Percentiles rank a stretch among this genome's conserved stretches.
These are phyloP conservation scores for Phytophthora pluvialis DNA, from an alignment of 352 stramenopile species.

Conservation along the genomic window DNA sequence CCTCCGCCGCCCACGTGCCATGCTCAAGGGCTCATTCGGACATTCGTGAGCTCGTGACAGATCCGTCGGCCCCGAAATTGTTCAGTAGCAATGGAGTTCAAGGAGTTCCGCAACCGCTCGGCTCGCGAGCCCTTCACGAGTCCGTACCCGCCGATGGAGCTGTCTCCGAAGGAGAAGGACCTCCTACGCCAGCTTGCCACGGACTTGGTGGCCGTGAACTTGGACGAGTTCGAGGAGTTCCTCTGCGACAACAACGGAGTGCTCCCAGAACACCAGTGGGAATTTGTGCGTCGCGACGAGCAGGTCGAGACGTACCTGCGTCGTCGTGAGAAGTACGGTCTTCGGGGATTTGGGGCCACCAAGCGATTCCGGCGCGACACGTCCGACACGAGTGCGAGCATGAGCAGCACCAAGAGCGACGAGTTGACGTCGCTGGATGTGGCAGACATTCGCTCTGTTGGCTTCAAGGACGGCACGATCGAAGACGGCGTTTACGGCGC, in stretches of 20 bases:
- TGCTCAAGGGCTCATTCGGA: slow-evolving; percentile 24
- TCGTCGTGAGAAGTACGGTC: slow-evolving; percentile 32
- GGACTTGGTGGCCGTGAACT: slow-evolving; percentile 32
- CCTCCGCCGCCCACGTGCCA: neutral
- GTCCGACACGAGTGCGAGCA: slow-evolving; percentile 28
- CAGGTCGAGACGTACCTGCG: slow-evolving; percentile 37
- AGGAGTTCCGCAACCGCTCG: slow-evolving; percentile 30
- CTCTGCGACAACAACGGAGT: slow-evolving; percentile 32
- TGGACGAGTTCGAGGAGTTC: slow-evolving; percentile 38
- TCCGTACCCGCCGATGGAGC: slow-evolving; percentile 34
- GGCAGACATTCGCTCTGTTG: slow-evolving; percentile 33
- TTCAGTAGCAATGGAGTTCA: slow-evolving; percentile 28
- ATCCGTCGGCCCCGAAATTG: slow-evolving; percentile 11
- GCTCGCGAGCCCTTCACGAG: slow-evolving; percentile 30
- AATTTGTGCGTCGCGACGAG: slow-evolving; percentile 36
- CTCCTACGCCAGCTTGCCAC: slow-evolving; percentile 34
- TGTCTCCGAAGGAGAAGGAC: slow-evolving; percentile 25
- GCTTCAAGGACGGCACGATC: slow-evolving; percentile 36
- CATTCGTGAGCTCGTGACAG: slow-evolving; percentile 18
- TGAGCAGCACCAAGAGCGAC: slow-evolving; percentile 37
- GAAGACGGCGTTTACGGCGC: slow-evolving; percentile 41
- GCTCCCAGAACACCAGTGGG: slow-evolving; percentile 29
- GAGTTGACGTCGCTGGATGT: slow-evolving; percentile 34
- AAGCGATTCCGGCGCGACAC: slow-evolving; percentile 32
- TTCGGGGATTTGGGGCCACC: slow-evolving; percentile 30